These are phyloP conservation scores for Physcia stellaris DNA, from an alignment of 495 filamentous ascomycete genomes.

Conservation along the genomic window DNA sequence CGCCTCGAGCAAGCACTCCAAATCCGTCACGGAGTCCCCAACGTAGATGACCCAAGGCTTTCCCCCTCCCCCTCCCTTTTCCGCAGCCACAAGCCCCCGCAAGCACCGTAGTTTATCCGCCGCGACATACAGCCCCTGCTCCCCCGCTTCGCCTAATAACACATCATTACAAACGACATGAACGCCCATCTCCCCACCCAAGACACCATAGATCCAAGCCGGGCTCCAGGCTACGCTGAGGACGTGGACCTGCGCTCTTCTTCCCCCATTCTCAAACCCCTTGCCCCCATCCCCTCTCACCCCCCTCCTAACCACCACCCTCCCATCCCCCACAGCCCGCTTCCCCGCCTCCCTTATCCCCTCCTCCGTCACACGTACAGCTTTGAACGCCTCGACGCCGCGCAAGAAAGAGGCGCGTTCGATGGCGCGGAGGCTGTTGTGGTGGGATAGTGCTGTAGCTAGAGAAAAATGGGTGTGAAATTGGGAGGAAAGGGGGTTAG, in stretches of 20 bases:
- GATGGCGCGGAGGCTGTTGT: too few relatives aligned
- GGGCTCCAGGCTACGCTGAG: slow-evolving; percentile 18
- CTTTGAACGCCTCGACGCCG: too few relatives aligned
- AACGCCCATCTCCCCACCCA: neutral
- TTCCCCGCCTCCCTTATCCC: too few relatives aligned
- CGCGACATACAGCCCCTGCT: slow-evolving; percentile 1
- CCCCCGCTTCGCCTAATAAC: neutral
- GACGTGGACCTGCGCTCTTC: slow-evolving; percentile 7
- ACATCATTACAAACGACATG: slow-evolving; percentile 1
- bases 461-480: too few relatives aligned
- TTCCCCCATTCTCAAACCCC: neutral
- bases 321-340: slow-evolving; percentile 1
- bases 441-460: too few relatives aligned
- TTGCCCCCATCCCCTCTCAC: slow-evolving; percentile 5
- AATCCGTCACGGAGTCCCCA: slow-evolving; percentile 19
- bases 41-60: slow-evolving; percentile 15
- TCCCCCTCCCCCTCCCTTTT: neutral
- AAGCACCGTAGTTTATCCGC: slow-evolving; percentile 12
- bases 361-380: too few relatives aligned
- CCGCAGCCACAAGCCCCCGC: slow-evolving; percentile 4
- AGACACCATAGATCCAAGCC: slow-evolving; percentile 13
- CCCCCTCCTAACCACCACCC: slow-evolving; percentile 8
- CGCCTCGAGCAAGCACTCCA: slow-evolving; percentile 16
- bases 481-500: too few relatives aligned
- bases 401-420: too few relatives aligned